These are phyloP conservation scores for Phytophthora cactorum DNA, from an alignment of 352 stramenopile genomes.

Conservation along the genomic window DNA sequence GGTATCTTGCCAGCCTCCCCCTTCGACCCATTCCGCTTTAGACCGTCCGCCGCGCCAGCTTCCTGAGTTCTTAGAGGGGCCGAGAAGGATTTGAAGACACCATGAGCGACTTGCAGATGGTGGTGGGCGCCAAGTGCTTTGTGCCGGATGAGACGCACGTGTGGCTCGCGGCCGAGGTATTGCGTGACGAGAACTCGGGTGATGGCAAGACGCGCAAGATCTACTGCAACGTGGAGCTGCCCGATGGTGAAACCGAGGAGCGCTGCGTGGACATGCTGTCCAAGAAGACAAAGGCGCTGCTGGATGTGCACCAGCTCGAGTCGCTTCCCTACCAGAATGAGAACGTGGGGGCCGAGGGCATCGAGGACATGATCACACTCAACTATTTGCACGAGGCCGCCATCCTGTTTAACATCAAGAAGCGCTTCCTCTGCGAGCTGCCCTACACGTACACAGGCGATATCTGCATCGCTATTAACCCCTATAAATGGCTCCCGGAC, in stretches of 20 bases:
- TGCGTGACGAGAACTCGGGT: conserved; percentile 69
- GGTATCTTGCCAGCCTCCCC: conserved; percentile 28
- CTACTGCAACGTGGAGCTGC: conserved; percentile 64
- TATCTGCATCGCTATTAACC: conserved; percentile 97
- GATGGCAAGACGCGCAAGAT: conserved; percentile 75
- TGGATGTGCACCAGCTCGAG: conserved; percentile 77
- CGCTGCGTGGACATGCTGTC: conserved; percentile 73
- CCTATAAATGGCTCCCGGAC: conserved; percentile 93
- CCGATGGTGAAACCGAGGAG: conserved; percentile 53
- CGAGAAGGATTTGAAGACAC: conserved; percentile 18
- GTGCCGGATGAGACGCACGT: conserved; percentile 87
- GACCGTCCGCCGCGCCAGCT: conserved; percentile 17
- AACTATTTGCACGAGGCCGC: conserved; percentile 92
- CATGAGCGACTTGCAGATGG: conserved; percentile 65
- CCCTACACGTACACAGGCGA: conserved; percentile 98
- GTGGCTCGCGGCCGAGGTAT: conserved; percentile 80
- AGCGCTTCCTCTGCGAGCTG: conserved; percentile 78
- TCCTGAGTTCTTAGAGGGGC: conserved; percentile 16
- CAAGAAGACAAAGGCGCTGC: conserved; percentile 75
- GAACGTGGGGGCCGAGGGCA: conserved; percentile 61
- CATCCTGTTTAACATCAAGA: conserved; percentile 91
- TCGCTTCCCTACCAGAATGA: conserved; percentile 89
- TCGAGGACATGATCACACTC: conserved; percentile 89
- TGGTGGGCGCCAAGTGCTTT: conserved; percentile 83
- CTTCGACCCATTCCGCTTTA: conserved; percentile 33